Percentiles rank a stretch among this genome's conserved stretches.
phyloP scores from a whole-genome alignment of 306 rosid species.

The Quercus cerris region DNA sequence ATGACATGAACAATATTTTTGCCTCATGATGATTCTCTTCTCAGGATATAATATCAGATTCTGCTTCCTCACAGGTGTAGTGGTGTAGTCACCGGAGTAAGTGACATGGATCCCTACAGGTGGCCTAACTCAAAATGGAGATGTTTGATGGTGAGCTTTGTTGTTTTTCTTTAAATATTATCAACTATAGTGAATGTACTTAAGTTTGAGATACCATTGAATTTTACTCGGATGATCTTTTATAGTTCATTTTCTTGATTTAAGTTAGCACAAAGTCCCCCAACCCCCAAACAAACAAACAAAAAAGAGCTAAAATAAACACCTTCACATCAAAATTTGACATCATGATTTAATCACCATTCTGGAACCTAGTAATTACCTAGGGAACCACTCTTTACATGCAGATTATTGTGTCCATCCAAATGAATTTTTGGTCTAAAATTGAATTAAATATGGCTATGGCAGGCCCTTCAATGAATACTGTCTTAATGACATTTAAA shows the following conservation, averaged over 20 bases:
- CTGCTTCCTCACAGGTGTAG: constrained; percentile 57
- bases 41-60: constrained; percentile 24
- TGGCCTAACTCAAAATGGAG: constrained; percentile 98
- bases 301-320: not conserved
- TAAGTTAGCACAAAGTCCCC: not conserved
- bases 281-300: not conserved
- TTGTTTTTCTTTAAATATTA: constrained; percentile 1
- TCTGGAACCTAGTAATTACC: not conserved
- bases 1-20: constrained; percentile 6
- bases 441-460: not conserved
- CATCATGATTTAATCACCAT: not conserved
- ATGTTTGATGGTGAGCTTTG: constrained; percentile 71
- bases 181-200: not conserved
- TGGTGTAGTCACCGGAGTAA: constrained; percentile 71
- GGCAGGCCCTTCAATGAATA: not conserved
- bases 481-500: not conserved
- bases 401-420: not conserved
- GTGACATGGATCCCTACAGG: constrained; percentile 81
- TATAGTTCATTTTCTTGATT: not conserved
- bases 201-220: not conserved
- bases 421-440: not conserved
- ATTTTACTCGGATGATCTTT: not conserved
- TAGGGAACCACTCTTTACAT: not conserved
- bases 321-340: not conserved
- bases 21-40: not conserved